These are phyloP conservation scores for Cladobotryum protrusum DNA, from an alignment of 2,329 filamentous ascomycete species.

Conservation along the genomic window DNA sequence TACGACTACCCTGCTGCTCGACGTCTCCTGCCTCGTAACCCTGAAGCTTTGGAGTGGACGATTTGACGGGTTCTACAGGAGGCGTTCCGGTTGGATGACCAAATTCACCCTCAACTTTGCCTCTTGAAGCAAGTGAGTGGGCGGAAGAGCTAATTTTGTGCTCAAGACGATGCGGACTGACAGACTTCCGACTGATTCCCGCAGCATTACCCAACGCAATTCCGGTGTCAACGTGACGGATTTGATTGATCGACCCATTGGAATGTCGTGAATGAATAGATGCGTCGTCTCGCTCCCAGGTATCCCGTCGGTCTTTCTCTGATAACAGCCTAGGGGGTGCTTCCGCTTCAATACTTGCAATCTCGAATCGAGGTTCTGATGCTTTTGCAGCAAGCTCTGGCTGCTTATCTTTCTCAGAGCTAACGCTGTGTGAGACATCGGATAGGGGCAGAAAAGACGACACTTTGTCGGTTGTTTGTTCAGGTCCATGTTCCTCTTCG, in stretches of 20 bases:
- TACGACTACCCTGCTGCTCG: no score
- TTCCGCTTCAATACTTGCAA: constrained; percentile 28
- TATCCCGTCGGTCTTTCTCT: constrained; percentile 5
- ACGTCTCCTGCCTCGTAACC: background rate
- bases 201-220: background rate
- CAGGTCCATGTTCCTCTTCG: background rate
- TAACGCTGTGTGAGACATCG: constrained; percentile 67
- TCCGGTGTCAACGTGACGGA: no score
- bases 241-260: background rate
- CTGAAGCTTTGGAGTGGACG: background rate
- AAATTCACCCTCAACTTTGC: background rate
- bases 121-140: no score
- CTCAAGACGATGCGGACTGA: constrained; percentile 7
- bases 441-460: constrained; percentile 64
- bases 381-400: constrained; percentile 53
- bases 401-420: constrained; percentile 52
- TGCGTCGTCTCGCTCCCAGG: constrained; percentile 10
- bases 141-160: background rate
- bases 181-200: background rate
- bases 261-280: background rate
- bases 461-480: constrained; percentile 34
- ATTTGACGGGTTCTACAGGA: background rate
- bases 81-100: background rate
- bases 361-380: constrained; percentile 42
- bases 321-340: constrained; percentile 7